These are phyloP conservation scores for Prinsepia uniflora DNA, from an alignment of 306 rosid species.

Conservation along the genomic window DNA sequence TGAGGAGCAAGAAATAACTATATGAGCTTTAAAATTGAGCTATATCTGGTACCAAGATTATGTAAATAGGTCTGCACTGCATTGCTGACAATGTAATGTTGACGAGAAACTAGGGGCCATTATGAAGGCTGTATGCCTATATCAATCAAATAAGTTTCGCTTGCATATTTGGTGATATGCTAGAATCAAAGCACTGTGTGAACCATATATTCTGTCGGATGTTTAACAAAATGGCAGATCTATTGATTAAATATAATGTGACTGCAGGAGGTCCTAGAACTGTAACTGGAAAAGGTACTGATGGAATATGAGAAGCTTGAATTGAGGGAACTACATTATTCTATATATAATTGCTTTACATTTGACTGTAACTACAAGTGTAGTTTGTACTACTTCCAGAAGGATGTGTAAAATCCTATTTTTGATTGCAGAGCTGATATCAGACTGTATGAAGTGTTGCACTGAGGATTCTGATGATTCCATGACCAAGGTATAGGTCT, in stretches of 20 bases:
- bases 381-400: constrained; percentile 14
- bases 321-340: neutral
- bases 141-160: neutral
- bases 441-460: constrained; percentile 80
- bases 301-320: neutral
- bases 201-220: neutral
- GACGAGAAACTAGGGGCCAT: neutral
- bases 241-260: neutral
- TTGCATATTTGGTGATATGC: neutral
- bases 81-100: neutral
- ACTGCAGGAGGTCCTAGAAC: neutral
- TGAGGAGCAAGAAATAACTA: neutral
- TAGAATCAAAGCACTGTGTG: neutral
- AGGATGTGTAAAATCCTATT: neutral
- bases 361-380: neutral
- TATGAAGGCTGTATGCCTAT: neutral
- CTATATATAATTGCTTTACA: neutral
- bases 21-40: neutral
- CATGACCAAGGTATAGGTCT: constrained; percentile 54
- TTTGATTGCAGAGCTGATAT: constrained; percentile 64
- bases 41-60: neutral
- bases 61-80: neutral
- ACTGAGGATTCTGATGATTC: constrained; percentile 80
- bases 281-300: neutral
- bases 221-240: neutral